phyloP scores from a whole-genome alignment of 73 alveolate genomes.

The Stentor roeselii region DNA sequence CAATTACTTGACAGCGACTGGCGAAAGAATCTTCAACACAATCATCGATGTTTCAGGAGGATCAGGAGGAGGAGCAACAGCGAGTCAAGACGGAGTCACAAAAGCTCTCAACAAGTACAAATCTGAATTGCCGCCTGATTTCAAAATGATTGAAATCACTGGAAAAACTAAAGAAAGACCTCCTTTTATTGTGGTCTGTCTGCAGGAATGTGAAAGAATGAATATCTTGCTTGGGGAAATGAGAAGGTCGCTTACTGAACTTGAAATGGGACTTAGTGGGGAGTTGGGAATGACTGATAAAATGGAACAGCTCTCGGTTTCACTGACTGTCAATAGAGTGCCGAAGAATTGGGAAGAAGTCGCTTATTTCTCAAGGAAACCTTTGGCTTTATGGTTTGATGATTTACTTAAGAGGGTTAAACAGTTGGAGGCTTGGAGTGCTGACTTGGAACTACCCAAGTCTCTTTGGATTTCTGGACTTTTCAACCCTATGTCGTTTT shows the following conservation, averaged over 20 bases:
- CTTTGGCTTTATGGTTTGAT: constrained; percentile 93
- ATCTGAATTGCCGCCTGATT: constrained; percentile 80
- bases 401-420: constrained; percentile 75
- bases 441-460: constrained; percentile 86
- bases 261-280: constrained; percentile 99
- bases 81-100: constrained; percentile 81
- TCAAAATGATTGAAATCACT: constrained; percentile 66
- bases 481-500: constrained; percentile 97
- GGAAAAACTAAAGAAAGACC: constrained; percentile 76
- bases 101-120: constrained; percentile 76
- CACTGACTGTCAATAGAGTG: constrained; percentile 84
- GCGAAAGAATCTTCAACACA: constrained; percentile 84
- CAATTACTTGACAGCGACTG: constrained; percentile 90
- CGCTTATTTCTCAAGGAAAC: constrained; percentile 98
- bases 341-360: constrained; percentile 96
- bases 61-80: constrained; percentile 71
- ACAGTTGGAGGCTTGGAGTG: constrained; percentile 90
- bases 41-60: constrained; percentile 95
- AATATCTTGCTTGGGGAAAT: constrained; percentile 87
- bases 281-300: constrained; percentile 99
- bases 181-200: constrained; percentile 94
- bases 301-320: constrained; percentile 88
- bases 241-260: constrained; percentile 91
- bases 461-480: constrained; percentile 88
- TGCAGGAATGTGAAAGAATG: constrained; percentile 99